phyloP scores from a whole-genome alignment of 768 basidiomycete species.

The Suillus subluteus region DNA sequence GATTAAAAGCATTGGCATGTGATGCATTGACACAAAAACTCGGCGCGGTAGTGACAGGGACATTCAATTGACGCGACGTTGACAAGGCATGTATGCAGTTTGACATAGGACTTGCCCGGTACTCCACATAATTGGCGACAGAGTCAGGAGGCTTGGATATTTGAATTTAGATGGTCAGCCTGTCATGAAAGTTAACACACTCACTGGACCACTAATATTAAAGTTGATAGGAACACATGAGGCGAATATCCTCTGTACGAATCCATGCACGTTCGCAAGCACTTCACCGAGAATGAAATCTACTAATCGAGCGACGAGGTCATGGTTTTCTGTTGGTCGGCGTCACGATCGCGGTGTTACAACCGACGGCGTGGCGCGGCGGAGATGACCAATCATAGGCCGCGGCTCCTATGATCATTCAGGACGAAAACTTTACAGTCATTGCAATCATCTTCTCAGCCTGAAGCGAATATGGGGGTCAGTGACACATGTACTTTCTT shows the following conservation, averaged over 20 bases:
- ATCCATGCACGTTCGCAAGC: background rate
- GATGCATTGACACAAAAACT: background rate
- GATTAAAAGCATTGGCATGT: background rate
- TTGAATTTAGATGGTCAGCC: background rate
- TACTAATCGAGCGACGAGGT: too few relatives aligned
- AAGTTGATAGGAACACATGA: background rate
- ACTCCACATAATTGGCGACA: background rate
- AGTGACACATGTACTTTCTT: background rate
- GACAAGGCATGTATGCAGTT: background rate
- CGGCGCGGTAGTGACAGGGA: background rate
- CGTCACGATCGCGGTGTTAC: too few relatives aligned
- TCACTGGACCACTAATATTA: background rate
- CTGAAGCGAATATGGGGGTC: conserved; percentile 13
- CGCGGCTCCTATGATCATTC: background rate
- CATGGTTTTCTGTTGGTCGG: too few relatives aligned
- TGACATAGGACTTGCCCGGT: background rate
- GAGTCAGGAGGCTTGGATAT: background rate
- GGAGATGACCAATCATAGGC: background rate
- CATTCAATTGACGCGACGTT: background rate
- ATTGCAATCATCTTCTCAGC: background rate
- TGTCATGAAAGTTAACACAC: background rate
- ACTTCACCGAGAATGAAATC: background rate
- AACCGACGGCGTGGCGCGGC: too few relatives aligned
- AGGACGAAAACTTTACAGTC: background rate
- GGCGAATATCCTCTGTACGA: background rate